Evolutionary conservation across 768 basidiomycete genomes (phyloP).

Genomic region (Sarcodon sp.): DNA sequence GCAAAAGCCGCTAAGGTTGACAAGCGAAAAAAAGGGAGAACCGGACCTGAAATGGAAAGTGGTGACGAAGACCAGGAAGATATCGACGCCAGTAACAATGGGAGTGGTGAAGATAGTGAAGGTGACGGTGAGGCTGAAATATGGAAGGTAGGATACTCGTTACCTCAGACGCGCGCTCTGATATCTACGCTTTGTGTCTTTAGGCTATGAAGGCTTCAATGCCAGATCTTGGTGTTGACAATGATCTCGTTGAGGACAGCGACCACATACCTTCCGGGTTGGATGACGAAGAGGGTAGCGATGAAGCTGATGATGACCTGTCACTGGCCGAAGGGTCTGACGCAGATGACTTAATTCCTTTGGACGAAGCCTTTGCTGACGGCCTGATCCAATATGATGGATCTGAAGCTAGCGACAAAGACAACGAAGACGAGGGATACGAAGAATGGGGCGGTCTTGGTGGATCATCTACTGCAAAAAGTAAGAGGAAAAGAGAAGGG

Average conservation of each 20-base stretch:
- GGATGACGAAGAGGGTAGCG: conserved; percentile 18
- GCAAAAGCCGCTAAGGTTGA: conserved; percentile 33
- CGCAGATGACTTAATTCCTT: conserved; percentile 53
- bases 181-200: conserved; percentile 1
- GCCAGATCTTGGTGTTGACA: conserved; percentile 32
- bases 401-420: conserved; percentile 28
- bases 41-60: conserved; percentile 19
- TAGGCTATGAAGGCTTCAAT: conserved; percentile 88
- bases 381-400: conserved; percentile 52
- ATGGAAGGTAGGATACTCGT: conserved; percentile 60
- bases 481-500: conserved; percentile 31
- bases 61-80: conserved; percentile 18
- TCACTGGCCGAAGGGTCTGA: conserved; percentile 57
- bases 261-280: conserved; percentile 14
- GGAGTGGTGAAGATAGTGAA: conserved; percentile 8
- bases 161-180: not conserved
- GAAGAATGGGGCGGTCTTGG: conserved; percentile 47
- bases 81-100: conserved; percentile 15
- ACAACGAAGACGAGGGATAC: conserved; percentile 22
- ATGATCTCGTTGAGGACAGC: conserved; percentile 16
- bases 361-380: conserved; percentile 41
- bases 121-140: conserved; percentile 56
- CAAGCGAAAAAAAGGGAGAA: conserved; percentile 27
- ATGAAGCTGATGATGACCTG: conserved; percentile 29
- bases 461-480: conserved; percentile 14